Evolutionary conservation across 2,329 filamentous ascomycete species (phyloP).

Genomic region (Exserohilum turcica): DNA sequence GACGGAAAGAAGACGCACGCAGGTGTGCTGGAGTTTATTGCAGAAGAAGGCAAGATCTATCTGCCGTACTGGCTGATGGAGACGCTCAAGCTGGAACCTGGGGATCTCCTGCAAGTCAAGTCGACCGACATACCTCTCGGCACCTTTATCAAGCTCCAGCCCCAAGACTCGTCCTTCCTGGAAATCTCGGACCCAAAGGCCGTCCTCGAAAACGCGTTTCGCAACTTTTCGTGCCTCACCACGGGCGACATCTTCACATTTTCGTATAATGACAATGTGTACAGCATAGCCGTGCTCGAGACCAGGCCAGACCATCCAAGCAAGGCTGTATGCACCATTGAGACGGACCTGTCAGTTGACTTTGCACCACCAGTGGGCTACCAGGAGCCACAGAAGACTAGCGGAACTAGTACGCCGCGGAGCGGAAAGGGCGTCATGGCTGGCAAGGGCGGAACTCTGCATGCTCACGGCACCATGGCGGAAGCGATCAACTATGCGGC

Average conservation of each 20-base stretch:
- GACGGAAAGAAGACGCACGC: constrained; percentile 86
- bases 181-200: constrained; percentile 98
- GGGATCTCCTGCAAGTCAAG: constrained; percentile 93
- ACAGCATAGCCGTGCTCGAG: constrained; percentile 90
- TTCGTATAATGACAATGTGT: constrained; percentile 91
- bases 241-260: constrained; percentile 96
- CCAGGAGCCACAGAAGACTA: constrained; percentile 78
- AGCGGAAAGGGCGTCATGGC: constrained; percentile 69
- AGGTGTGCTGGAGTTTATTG: constrained; percentile 95
- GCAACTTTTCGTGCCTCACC: constrained; percentile 91
- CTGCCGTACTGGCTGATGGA: constrained; percentile 98
- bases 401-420: constrained; percentile 85
- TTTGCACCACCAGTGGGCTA: constrained; percentile 95
- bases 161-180: constrained; percentile 89
- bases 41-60: constrained; percentile 95
- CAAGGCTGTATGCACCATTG: constrained; percentile 86
- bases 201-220: constrained; percentile 93
- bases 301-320: constrained; percentile 87
- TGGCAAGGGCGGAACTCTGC: constrained; percentile 71
- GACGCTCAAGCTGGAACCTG: constrained; percentile 84
- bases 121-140: constrained; percentile 91
- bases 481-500: constrained; percentile 96
- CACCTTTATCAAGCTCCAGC: constrained; percentile 93
- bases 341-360: constrained; percentile 95
- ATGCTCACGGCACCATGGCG: constrained; percentile 91